A percentile compares a stretch with the other conserved stretches of the same genome.
phyloP scores from a whole-genome alignment of 2,329 filamentous ascomycete genomes.

The Aureobasidium uvarum region DNA sequence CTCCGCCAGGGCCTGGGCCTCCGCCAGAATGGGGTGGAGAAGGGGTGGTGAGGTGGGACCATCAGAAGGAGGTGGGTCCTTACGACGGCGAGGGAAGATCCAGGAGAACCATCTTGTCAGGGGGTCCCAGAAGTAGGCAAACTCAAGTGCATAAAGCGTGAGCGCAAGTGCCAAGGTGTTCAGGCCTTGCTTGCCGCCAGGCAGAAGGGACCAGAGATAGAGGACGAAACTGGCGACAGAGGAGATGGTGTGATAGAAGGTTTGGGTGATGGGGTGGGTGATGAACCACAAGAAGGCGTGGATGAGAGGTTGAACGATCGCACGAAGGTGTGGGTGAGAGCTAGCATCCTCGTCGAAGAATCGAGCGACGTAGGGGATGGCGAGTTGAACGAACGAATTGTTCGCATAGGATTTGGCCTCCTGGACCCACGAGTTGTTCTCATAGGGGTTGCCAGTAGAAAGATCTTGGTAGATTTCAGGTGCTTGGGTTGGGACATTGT shows the following conservation, averaged over 20 bases:
- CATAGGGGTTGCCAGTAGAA: not conserved
- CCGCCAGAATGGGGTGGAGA: not conserved
- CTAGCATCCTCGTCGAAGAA: not conserved
- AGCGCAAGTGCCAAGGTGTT: not conserved
- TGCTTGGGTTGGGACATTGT: not conserved
- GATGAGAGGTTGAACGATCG: not conserved
- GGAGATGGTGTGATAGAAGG: not conserved
- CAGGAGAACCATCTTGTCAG: not conserved
- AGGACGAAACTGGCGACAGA: not conserved
- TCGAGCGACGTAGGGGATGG: not conserved
- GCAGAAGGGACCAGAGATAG: not conserved
- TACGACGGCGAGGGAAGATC: not conserved
- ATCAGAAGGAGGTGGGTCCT: not conserved
- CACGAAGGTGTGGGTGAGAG: not conserved
- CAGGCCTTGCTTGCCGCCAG: not conserved
- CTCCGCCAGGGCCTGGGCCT: not conserved
- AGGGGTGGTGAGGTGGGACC: not conserved
- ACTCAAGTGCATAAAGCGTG: not conserved
- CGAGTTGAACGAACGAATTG: not conserved
- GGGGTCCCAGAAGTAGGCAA: not conserved
- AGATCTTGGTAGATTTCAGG: not conserved
- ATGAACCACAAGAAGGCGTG: not conserved
- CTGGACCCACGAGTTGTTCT: not conserved
- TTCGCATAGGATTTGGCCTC: not conserved
- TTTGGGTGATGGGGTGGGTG: not conserved